These are phyloP conservation scores for Aspergillus haitiensis DNA, from an alignment of 495 filamentous ascomycete species.

Conservation along the genomic window DNA sequence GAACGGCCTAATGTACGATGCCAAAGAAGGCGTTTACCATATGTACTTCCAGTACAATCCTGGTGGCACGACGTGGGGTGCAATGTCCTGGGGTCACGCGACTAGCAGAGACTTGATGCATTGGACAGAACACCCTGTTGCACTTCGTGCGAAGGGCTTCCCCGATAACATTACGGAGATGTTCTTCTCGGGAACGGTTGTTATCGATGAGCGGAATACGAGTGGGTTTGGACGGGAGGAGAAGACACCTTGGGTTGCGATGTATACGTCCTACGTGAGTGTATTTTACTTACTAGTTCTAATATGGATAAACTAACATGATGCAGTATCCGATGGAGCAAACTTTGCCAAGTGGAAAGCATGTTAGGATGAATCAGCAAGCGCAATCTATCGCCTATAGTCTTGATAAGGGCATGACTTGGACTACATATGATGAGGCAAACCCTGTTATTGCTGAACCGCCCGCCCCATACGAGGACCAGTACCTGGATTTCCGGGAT, in stretches of 20 bases:
- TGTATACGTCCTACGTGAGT: constrained; percentile 53
- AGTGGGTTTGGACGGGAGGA: constrained; percentile 56
- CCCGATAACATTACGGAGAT: constrained; percentile 46
- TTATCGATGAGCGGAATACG: constrained; percentile 56
- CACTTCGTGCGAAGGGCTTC: constrained; percentile 41
- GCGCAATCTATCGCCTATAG: constrained; percentile 59
- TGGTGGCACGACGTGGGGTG: neutral
- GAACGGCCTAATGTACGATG: too few species aligned
- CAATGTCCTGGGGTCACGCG: neutral
- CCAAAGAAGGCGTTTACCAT: neutral
- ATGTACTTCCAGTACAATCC: neutral
- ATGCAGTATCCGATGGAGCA: constrained; percentile 25
- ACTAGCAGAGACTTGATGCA: neutral
- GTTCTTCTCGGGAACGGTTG: constrained; percentile 54
- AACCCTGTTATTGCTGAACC: constrained; percentile 56
- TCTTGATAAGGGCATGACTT: constrained; percentile 53
- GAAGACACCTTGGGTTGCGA: constrained; percentile 54
- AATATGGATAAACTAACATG: neutral
- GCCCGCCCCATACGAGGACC: constrained; percentile 32
- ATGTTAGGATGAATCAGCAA: constrained; percentile 39
- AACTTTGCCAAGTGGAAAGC: constrained; percentile 31
- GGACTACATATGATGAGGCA: constrained; percentile 45
- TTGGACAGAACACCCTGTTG: constrained; percentile 32
- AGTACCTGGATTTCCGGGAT: constrained; percentile 53
- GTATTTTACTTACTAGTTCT: neutral